Conservation (phyloP, 192 early-diverging fungal species). For the Linnemannia elongata region DNA sequence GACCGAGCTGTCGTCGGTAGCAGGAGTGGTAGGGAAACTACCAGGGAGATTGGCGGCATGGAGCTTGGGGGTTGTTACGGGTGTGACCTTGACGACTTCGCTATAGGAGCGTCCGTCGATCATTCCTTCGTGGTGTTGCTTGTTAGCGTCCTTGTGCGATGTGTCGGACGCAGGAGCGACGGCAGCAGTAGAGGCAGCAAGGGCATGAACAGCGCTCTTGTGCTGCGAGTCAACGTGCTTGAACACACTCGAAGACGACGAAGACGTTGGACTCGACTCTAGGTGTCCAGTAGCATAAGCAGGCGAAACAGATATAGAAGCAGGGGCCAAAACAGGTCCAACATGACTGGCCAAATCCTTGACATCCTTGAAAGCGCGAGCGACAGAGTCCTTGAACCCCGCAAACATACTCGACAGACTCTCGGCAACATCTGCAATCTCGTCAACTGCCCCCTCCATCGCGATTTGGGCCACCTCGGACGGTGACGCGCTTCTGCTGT, state of each 20-base stretch:
- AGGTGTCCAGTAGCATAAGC: not conserved
- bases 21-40: not conserved
- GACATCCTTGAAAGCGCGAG: slow-evolving; percentile 7
- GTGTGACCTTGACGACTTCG: not conserved
- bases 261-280: not conserved
- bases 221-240: not conserved
- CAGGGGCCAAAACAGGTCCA: not conserved
- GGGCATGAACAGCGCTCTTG: not conserved
- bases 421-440: slow-evolving; percentile 19
- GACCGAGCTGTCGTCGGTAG: not conserved
- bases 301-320: not conserved
- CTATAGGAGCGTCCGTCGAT: not conserved
- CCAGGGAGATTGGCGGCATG: not conserved
- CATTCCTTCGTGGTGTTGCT: not conserved
- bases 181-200: not conserved
- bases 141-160: not conserved
- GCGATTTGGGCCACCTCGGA: not conserved
- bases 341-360: slow-evolving; percentile 13
- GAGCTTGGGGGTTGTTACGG: not conserved
- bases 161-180: not conserved
- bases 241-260: not conserved
- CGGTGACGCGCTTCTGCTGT: not conserved
- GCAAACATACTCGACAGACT: slow-evolving; percentile 19
- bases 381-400: slow-evolving; percentile 2
- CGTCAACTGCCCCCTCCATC: not conserved